Evolutionary conservation across 768 basidiomycete species (phyloP).

Genomic region (Mycena sanguinolenta): DNA sequence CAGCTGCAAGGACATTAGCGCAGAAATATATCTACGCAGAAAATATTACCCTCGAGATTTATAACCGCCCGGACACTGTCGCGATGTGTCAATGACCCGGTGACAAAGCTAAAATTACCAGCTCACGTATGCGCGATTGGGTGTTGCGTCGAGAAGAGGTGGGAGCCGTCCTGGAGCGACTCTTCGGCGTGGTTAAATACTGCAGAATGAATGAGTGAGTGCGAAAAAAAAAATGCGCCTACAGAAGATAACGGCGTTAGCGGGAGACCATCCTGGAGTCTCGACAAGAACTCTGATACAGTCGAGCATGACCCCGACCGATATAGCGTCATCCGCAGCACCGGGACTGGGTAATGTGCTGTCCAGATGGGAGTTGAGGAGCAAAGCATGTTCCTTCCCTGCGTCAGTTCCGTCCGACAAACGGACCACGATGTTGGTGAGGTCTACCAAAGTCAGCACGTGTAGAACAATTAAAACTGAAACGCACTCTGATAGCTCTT

Average conservation of each 20-base stretch:
- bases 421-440: conserved; percentile 92
- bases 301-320: conserved; percentile 94
- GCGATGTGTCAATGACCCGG: conserved; percentile 14
- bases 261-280: conserved; percentile 79
- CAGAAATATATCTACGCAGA: conserved; percentile 1
- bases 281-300: conserved; percentile 81
- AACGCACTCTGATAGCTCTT: conserved; percentile 77
- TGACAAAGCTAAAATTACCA: background rate
- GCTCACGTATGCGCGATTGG: conserved; percentile 76
- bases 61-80: conserved; percentile 84
- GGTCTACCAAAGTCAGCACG: conserved; percentile 47
- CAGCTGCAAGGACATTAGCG: conserved; percentile 61
- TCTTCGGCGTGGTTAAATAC: conserved; percentile 98
- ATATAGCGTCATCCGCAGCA: conserved; percentile 89
- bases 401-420: conserved; percentile 81
- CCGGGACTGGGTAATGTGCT: conserved; percentile 91
- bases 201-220: conserved; percentile 43
- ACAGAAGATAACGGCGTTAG: conserved; percentile 87
- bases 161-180: conserved; percentile 93
- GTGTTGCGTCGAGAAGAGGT: conserved; percentile 94
- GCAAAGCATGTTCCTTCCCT: conserved; percentile 84
- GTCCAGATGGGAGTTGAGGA: conserved; percentile 93
- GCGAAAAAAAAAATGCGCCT: conserved; percentile 4
- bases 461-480: background rate
- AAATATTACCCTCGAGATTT: conserved; percentile 84